These are phyloP conservation scores for Suillus fuscotomentosus DNA, from an alignment of 768 basidiomycete species.

Conservation along the genomic window DNA sequence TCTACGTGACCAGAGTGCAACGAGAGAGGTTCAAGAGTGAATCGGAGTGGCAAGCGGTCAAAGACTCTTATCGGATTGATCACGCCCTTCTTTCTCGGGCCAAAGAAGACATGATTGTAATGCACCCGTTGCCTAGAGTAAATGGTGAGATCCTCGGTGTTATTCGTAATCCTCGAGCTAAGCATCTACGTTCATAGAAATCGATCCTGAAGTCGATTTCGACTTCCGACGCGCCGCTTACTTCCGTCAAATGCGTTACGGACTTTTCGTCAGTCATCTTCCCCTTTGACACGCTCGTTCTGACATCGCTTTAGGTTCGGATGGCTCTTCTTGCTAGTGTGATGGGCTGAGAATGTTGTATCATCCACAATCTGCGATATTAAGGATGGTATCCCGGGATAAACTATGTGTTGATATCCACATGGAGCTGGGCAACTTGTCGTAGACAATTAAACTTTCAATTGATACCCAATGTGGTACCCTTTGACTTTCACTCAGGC, in stretches of 20 bases:
- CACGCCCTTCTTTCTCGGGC: conserved; percentile 91
- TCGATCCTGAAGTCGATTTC: conserved; percentile 97
- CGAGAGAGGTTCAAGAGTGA: conserved; percentile 87
- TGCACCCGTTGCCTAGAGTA: conserved; percentile 97
- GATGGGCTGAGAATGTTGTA: conserved; percentile 31
- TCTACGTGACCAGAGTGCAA: conserved; percentile 96
- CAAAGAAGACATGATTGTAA: conserved; percentile 97
- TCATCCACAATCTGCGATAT: not conserved
- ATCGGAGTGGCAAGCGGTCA: conserved; percentile 86
- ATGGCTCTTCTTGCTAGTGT: conserved; percentile 81
- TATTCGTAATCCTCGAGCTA: not conserved
- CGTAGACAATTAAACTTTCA: too few relatives aligned
- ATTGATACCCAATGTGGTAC: too few relatives aligned
- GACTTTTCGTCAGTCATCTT: conserved; percentile 82
- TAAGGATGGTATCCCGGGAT: not conserved
- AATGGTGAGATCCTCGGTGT: conserved; percentile 55
- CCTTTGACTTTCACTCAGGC: too few relatives aligned
- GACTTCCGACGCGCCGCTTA: conserved; percentile 92
- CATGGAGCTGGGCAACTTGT: not conserved
- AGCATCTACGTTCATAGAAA: conserved; percentile 59
- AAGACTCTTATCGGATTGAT: conserved; percentile 90
- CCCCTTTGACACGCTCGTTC: conserved; percentile 1
- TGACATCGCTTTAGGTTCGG: conserved; percentile 42
- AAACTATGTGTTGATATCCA: not conserved
- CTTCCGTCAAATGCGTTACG: conserved; percentile 98